Base-by-base conservation (phyloP, 1,284 basidiomycete species). In the Stereum hirsutum region DNA sequence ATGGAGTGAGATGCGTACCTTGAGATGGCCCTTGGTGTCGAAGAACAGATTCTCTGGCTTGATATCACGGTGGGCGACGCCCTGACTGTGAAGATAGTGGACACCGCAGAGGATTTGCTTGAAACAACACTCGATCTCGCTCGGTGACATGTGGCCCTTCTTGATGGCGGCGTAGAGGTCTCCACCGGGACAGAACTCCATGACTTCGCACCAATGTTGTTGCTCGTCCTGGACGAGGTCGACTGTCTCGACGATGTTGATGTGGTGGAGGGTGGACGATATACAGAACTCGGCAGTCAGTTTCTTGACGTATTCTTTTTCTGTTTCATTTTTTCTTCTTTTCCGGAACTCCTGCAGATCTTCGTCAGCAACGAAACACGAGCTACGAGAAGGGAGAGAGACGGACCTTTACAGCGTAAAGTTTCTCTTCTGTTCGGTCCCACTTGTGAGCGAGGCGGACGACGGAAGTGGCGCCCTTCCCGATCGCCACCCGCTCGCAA, bases 221-320 rank as follows among this genome's bases (percentile, higher is more conserved):
- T 74, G 81, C 65, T 99, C 95, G 64, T 99, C 95, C 59, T 99
- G 95, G 21, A 99, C 89, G 51, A 99, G 80, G 65, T 99, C 95
- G 48, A 99, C 96, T 2, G 95, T 99, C 70, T 99, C 95, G 57
- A 99, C 94, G 56, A 99, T 78, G 63, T 99, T 99, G 60, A 82
- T 72, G 60, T 98, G 95, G 61, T 98, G 94, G 34, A 99, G 68
- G 1, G 96, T 98, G 26, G 94, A 98, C 26, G 92, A 95, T 51
- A 99, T 99, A 66, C 95, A 99, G 64, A 99, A 99, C 63, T 99
- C 95, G 19, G 95, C 93, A 2, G 95, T 99, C 56, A 99, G 85
- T 66, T 99, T 99, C 79, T 99, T 99, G 69, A 99, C 86, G 59
- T 99, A 99, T 67, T 99, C 96, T 66, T 97, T 97, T 65, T 99